A percentile compares a stretch with the other conserved stretches of the same genome.
Conservation (phyloP, 169 alveolate species). For the Plasmodium gallinaceum region DNA sequence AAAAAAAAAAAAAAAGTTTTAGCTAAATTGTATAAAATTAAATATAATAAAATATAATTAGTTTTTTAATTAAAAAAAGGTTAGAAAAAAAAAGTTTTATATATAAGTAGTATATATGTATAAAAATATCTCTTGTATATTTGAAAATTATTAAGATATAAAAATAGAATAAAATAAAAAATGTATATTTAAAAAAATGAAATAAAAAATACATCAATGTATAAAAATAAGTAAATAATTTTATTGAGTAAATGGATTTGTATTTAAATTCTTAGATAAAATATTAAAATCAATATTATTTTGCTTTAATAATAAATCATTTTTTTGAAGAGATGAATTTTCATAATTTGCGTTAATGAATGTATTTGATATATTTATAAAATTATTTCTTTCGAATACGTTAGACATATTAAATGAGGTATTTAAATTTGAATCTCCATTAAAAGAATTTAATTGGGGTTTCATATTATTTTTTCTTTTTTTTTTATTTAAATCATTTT, state of each 20-base stretch:
- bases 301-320: slow-evolving; percentile 27
- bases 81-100: too few species aligned
- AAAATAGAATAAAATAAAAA: too few species aligned
- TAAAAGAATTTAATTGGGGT: slow-evolving; percentile 19
- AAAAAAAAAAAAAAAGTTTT: too few species aligned
- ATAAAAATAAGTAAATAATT: background rate
- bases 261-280: slow-evolving; percentile 6
- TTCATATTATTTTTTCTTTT: slow-evolving; percentile 22
- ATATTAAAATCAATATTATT: slow-evolving; percentile 35
- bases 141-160: too few species aligned
- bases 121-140: too few species aligned
- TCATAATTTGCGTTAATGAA: slow-evolving; percentile 44
- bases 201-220: too few species aligned
- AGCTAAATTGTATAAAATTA: too few species aligned
- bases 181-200: too few species aligned
- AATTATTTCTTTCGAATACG: slow-evolving; percentile 55
- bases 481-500: slow-evolving; percentile 8
- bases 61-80: too few species aligned
- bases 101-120: background rate
- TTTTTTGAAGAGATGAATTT: slow-evolving; percentile 16
- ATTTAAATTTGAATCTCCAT: slow-evolving; percentile 16
- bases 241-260: background rate
- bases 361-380: slow-evolving; percentile 63
- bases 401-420: slow-evolving; percentile 23
- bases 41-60: too few species aligned